Percentiles rank a stretch among this genome's conserved stretches.
These are phyloP conservation scores for Flueggea neowawraea DNA, from an alignment of 441 rosid species.

Conservation along the genomic window DNA sequence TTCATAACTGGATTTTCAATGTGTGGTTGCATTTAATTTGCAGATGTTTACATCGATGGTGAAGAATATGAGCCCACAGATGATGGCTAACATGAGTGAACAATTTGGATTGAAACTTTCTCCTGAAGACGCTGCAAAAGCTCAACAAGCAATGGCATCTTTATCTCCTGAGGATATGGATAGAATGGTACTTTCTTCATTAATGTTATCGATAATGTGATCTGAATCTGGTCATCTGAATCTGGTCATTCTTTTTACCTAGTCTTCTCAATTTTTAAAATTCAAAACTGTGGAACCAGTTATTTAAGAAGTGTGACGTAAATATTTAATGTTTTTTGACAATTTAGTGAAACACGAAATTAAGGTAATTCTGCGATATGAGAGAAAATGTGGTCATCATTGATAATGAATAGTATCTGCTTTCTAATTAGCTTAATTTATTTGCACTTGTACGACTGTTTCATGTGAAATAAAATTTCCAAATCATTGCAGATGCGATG, in stretches of 20 bases:
- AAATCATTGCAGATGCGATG: constrained; percentile 71
- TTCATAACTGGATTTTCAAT: too few species aligned
- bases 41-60: constrained; percentile 91
- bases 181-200: constrained; percentile 55
- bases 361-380: too few species aligned
- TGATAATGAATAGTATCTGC: too few species aligned
- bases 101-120: constrained; percentile 83
- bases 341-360: too few species aligned
- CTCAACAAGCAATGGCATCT: constrained; percentile 90
- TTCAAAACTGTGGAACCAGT: too few species aligned
- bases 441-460: neutral
- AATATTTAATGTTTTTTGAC: too few species aligned
- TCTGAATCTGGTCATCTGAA: neutral
- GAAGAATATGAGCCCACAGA: constrained; percentile 88
- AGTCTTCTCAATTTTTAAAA: too few species aligned
- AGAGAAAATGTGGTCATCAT: too few species aligned
- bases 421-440: neutral
- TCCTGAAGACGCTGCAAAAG: constrained; percentile 79
- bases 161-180: constrained; percentile 79
- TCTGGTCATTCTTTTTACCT: neutral
- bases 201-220: neutral
- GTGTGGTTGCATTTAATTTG: constrained; percentile 4
- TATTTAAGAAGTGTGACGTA: too few species aligned
- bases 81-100: constrained; percentile 93
- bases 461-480: neutral